Evolutionary conservation across 225 moss, liverwort and hornwort species (phyloP), one percentile per base, ranked within the genome.

Genomic region (Climacium dendroides): DNA sequence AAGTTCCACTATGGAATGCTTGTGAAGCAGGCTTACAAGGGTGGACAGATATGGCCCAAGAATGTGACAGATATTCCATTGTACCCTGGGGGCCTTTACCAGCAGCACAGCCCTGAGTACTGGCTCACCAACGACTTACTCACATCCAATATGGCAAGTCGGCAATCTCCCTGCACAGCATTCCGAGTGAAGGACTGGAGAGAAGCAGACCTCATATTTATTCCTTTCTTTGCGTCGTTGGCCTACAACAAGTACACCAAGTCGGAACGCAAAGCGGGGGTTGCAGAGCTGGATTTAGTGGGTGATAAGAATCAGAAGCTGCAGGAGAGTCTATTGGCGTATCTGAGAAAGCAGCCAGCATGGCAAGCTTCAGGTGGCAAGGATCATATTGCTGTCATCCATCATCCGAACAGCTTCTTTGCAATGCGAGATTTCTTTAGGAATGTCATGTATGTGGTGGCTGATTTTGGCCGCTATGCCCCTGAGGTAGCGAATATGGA

Each of bases 81-180:
- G 20, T 96, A 95, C 74, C 91, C 77, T n/a, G 95, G 96, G 58
- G 94, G 94, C 10, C 92, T 96, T 81, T 92, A 96, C 78, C 94
- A 95, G 85, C 96, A 96, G 87, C 96, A 96, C 87, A 96, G 94
- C 84, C 94, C 94, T 18, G 96, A 95, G 90, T 96, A 93, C 87
- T 96, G 95, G 94, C 90, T 96, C 80, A 92, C 95, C 14, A 90
- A 90, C 18, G 95, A 96, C 85, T 30, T 95, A 67, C 88, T 96
- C 55, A 95, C 94, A 32, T 96, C 96, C 41, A 94, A 86, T 59
- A 78, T 90, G 83, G 87, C 94, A n/a, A 89, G 86, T 55, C 91
- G 96, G 58, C 65, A 86, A 71, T 86, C 87, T 77, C 88, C 94
- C 62, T 96, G 96, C 77, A 94, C 93, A 80, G 96, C 92, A 35